Base-by-base conservation (phyloP, 2,329 filamentous ascomycete species). In the Pleomassaria siparia region DNA sequence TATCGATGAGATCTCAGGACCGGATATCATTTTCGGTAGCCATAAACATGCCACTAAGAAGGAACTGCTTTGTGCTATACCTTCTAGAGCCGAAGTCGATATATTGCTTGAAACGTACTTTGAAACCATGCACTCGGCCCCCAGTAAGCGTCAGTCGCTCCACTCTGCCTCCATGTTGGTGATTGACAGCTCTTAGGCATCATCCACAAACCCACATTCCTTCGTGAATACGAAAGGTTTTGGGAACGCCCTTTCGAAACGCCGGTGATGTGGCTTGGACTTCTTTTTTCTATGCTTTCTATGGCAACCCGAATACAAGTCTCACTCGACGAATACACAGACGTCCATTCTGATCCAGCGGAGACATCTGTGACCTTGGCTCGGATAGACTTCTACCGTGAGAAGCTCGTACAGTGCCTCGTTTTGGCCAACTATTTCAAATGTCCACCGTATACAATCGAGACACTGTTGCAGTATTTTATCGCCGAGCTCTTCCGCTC, bases 181-280 rank as follows among this genome's bases (percentile, higher is more conserved):
- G 8, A 20, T 51, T 60, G 32, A 61, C 13, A 3, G 8, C 7
- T 8, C 1, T n/a, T 20, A 67, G 63, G 49, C 10, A 29, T 67
- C n/a, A 32, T 68, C 15, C 66, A 69, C 28, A 60, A 51, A 41
- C 61, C 64, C 5, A 67, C 63, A 2, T 67, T 66, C 39, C 35
- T 60, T 20, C 56, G 53, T 33, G 57, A 64, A 69, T 77, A 77
- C 44, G 64, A 72, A 22, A 40, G 53, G 2, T 77, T 78, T 51
- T 78, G 75, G 75, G 44, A 50, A n/a, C 60, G 69, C 29, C 72
- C 70, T 1, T 65, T 61, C 9, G 56, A 56, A 15, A 63, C 64
- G 2, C 60, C 74, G 0, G 65, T 72, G 8, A 70, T 72, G 53
- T 78, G 75, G 75, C 51, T 77, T 15, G 73, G 74, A 3, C 59